Base-by-base conservation (phyloP, 2,329 filamentous ascomycete genomes). In the Neospermospora avenae region DNA sequence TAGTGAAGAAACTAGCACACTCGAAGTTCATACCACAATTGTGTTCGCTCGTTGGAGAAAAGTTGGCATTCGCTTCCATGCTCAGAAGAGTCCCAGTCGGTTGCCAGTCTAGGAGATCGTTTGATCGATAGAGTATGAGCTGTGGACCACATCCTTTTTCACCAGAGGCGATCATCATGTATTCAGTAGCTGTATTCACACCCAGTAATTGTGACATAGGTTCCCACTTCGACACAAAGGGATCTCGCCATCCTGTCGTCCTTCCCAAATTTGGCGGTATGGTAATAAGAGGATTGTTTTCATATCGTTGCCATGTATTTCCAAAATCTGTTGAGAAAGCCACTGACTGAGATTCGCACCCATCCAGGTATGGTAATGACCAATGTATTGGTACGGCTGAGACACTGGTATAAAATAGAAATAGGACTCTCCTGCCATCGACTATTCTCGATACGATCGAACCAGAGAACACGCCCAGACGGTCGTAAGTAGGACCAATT, bases 221-320 rank as follows among this genome's bases (percentile, higher is more conserved):
- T 18, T 52, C 24, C 67, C 64, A 68, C 44, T 18, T 45, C 11
- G 64, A 63, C 18, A 68, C 64, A 44, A 64, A 67, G 1, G 66
- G 66, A 48, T 68, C 64, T 55, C 66, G 52, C 66, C 65, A 68
- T 35, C 66, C 66, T 4, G 61, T 68, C 7, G 63, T 67, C 25
- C 24, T 22, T 4, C 35, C 31, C 11, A 45, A 22, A 34, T 59
- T 65, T 13, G 67, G 67, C 2, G 65, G 62, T 5, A 20, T 56
- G 4, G 42, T 55, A 20, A 68, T 20, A 10, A 68, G 35, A 35
- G 67, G 64, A 54, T 67, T 67, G 48, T 57, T 59, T 28, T 59
- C 57, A 59, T 63, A 62, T 28, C 59, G 56, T 42, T 66, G 58
- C 67, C 65, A 69, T 20, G 67, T 60, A 14, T n/a, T 55, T 25